Evolutionary conservation across 2,329 filamentous ascomycete species (phyloP).

Genomic region (Byssothecium circinans): DNA sequence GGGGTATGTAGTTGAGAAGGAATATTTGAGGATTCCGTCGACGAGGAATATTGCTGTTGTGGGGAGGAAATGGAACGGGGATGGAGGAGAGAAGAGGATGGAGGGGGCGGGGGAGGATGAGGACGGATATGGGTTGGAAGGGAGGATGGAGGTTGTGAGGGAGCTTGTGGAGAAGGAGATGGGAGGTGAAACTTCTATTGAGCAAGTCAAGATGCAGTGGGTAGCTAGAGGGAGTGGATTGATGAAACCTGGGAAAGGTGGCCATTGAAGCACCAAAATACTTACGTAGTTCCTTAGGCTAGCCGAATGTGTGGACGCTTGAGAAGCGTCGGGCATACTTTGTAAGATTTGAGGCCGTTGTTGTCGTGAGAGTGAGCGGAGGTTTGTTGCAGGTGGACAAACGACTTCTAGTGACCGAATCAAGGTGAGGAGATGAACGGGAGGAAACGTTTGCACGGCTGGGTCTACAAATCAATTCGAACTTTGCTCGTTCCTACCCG

Average conservation of each 20-base stretch:
- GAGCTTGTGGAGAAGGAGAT: constrained; percentile 62
- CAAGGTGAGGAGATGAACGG: no score
- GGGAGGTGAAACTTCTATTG: constrained; percentile 42
- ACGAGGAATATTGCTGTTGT: constrained; percentile 84
- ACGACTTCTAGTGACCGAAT: no score
- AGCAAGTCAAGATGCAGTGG: constrained; percentile 53
- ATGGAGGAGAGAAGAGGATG: constrained; percentile 9
- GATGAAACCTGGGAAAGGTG: constrained; percentile 47
- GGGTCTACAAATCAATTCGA: no score
- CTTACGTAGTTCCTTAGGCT: no score
- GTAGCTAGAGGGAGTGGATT: constrained; percentile 54
- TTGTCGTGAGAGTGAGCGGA: no score
- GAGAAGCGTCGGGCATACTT: no score
- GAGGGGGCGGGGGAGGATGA: constrained; percentile 52
- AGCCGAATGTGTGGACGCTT: no score
- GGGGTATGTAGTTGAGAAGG: constrained; percentile 76
- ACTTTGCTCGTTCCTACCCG: no score
- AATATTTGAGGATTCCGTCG: constrained; percentile 87
- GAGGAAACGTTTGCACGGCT: no score
- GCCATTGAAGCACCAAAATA: constrained; percentile 32
- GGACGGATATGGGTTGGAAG: constrained; percentile 58
- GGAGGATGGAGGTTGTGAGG: constrained; percentile 62
- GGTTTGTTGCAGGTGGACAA: no score
- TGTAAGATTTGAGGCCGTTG: no score
- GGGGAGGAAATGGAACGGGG: constrained; percentile 56